These are phyloP conservation scores for Boletus subparvulus DNA, from an alignment of 768 basidiomycete species.

Conservation along the genomic window DNA sequence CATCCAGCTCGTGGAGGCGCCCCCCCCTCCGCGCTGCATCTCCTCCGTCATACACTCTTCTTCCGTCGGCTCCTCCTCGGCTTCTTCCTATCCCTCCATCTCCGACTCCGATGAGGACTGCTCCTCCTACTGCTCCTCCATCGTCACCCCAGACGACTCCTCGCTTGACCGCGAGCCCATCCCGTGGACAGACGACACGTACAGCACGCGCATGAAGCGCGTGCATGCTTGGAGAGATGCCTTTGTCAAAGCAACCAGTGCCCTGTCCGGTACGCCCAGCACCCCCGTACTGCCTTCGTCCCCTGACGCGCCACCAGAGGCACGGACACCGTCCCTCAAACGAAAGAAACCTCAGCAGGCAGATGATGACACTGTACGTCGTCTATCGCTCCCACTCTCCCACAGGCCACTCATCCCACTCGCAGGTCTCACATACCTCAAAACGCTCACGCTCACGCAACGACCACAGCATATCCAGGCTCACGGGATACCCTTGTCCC, in stretches of 20 bases:
- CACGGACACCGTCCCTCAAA: slow-evolving; percentile 45
- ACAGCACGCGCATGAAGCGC: slow-evolving; percentile 57
- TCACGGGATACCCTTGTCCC: slow-evolving; percentile 63
- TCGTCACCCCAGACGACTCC: slow-evolving; percentile 41
- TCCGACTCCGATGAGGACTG: slow-evolving; percentile 44
- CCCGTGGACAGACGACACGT: slow-evolving; percentile 48
- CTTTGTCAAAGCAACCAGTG: slow-evolving; percentile 45
- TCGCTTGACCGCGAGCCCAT: slow-evolving; percentile 24
- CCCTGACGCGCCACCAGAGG: slow-evolving; percentile 13
- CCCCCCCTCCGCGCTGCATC: slow-evolving; percentile 49
- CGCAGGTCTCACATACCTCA: slow-evolving; percentile 51
- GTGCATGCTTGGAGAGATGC: slow-evolving; percentile 71
- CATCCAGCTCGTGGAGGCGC: slow-evolving; percentile 71
- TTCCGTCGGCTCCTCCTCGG: slow-evolving; percentile 42
- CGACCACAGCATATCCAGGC: slow-evolving; percentile 37
- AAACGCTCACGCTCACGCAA: slow-evolving; percentile 55
- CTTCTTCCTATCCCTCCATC: slow-evolving; percentile 37
- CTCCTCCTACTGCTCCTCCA: slow-evolving; percentile 75
- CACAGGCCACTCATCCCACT: slow-evolving; percentile 15
- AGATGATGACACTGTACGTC: slow-evolving; percentile 44
- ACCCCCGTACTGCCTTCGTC: background rate
- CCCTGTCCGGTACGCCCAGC: slow-evolving; percentile 40
- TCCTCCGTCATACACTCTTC: slow-evolving; percentile 33
- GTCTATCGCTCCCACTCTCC: background rate
- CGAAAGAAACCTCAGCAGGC: slow-evolving; percentile 40